Conservation (phyloP, 1,284 basidiomycete genomes). For the Dichomitus squalens region DNA sequence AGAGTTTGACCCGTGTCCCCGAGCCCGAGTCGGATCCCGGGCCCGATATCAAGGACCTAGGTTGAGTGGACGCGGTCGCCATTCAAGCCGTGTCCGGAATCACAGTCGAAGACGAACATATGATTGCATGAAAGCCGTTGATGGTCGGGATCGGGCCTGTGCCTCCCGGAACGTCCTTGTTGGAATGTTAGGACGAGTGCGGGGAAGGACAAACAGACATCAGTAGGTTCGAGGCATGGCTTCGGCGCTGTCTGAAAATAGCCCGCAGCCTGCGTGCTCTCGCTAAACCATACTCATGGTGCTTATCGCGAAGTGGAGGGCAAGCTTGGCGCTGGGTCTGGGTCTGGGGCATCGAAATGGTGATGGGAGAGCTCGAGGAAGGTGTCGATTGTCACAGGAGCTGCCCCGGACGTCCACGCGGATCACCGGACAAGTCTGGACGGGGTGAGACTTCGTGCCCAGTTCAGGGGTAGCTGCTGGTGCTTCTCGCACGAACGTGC, state of each 20-base stretch:
- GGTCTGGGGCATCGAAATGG: slow-evolving; percentile 6
- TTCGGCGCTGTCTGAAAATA: background rate
- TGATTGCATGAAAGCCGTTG: background rate
- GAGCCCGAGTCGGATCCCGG: slow-evolving; percentile 2
- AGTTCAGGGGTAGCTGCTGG: background rate
- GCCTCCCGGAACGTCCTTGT: background rate
- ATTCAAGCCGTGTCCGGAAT: background rate
- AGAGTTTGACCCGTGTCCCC: background rate
- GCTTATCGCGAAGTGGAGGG: background rate
- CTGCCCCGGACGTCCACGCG: background rate
- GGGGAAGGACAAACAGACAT: background rate
- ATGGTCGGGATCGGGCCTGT: background rate
- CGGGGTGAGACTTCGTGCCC: background rate
- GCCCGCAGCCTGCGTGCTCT: background rate
- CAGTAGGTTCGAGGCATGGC: background rate
- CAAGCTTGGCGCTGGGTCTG: background rate
- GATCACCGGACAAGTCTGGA: slow-evolving; percentile 8
- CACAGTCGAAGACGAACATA: background rate
- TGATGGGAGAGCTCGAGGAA: too few relatives aligned
- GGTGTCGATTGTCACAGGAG: slow-evolving; percentile 3
- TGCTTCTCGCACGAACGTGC: background rate
- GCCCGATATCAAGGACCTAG: slow-evolving; percentile 1
- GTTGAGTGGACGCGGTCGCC: background rate
- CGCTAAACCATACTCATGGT: background rate
- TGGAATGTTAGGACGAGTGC: background rate